Evolutionary conservation across 306 rosid genomes (phyloP), one percentile per base, ranked within the genome.

Genomic region (Chamaecrista fasciculata): DNA sequence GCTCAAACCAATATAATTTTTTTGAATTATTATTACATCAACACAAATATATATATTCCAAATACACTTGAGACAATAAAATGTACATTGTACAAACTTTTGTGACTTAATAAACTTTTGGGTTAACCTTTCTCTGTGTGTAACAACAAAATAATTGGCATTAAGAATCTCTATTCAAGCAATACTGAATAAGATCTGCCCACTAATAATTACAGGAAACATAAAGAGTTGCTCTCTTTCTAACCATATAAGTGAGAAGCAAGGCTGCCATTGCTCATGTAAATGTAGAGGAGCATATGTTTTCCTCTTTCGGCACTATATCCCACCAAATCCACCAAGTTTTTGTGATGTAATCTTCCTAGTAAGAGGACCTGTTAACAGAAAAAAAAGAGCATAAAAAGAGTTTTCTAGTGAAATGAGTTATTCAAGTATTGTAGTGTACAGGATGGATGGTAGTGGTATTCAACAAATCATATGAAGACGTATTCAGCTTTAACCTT

Each of bases 291-390:
- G 52, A 94, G 98, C 80, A 93, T 93, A 69, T 86, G 96, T n/a
- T 81, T 87, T 74, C 89, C 85, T 66, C 80, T 88, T 70, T 90
- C 98, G 48, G 90, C 94, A 78, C 90, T 89, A 79, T 88, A 94
- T 47, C 98, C 96, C 31, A 90, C 78, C 89, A 94, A 85, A 80
- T 85, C 84, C 80, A 90, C 96, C 4, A 94, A 90, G 71, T 83
- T 88, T 53, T 84, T 81, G 74, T 94, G 98, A 78, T 94, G 98
- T 80, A 94, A 86, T 73, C 97, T 86, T 74, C 96, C 97, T 42
- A 93, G 80, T 74, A 93, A 75, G 81, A 86, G 77, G 65, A 93
- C 98, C 98, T 90, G 83, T 46, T 11, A 63, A 62, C 39, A 64
- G 11, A 37, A 69, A 60, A 51, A 55, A 9, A 8, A 64, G n/a